phyloP scores from a whole-genome alignment of 352 stramenopile genomes.

The Globisporangium lucens region DNA sequence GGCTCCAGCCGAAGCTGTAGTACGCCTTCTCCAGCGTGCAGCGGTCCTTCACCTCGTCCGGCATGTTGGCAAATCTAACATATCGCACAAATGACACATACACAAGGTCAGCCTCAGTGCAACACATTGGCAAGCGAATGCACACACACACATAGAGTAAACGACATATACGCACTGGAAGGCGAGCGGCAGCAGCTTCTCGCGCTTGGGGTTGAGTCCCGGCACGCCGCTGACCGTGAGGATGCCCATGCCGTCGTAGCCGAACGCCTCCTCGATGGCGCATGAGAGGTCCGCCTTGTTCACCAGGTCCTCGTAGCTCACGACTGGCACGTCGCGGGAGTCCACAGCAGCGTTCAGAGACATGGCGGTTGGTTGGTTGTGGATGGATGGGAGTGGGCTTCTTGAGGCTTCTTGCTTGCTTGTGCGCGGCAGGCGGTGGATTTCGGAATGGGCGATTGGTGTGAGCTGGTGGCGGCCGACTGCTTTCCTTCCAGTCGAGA shows the following conservation, averaged over 20 bases:
- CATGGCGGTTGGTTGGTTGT: neutral
- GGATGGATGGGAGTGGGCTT: neutral
- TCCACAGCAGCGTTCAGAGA: neutral
- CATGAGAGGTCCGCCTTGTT: slow-evolving; percentile 41
- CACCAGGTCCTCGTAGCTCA: slow-evolving; percentile 55
- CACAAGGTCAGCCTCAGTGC: neutral
- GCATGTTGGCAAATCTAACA: slow-evolving; percentile 67
- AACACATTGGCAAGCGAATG: neutral
- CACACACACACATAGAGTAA: neutral
- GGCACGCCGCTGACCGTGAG: slow-evolving; percentile 87
- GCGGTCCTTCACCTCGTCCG: slow-evolving; percentile 67
- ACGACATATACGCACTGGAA: slow-evolving; percentile 45
- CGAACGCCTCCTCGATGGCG: slow-evolving; percentile 81
- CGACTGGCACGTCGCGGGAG: slow-evolving; percentile 54
- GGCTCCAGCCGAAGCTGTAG: slow-evolving; percentile 96
- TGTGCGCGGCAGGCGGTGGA: slow-evolving; percentile 1
- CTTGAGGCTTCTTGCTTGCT: neutral
- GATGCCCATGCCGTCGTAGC: slow-evolving; percentile 89
- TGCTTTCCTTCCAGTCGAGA: neutral
- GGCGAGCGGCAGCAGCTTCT: slow-evolving; percentile 82
- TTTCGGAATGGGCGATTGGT: slow-evolving; percentile 6
- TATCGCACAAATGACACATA: neutral
- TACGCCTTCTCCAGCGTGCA: slow-evolving; percentile 86
- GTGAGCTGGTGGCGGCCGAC: neutral
- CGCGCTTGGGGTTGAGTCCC: slow-evolving; percentile 66